Percentiles rank a stretch among this genome's conserved stretches.
phyloP scores from a whole-genome alignment of 371 early-diverging fungal species.

The Mucor indicus region DNA sequence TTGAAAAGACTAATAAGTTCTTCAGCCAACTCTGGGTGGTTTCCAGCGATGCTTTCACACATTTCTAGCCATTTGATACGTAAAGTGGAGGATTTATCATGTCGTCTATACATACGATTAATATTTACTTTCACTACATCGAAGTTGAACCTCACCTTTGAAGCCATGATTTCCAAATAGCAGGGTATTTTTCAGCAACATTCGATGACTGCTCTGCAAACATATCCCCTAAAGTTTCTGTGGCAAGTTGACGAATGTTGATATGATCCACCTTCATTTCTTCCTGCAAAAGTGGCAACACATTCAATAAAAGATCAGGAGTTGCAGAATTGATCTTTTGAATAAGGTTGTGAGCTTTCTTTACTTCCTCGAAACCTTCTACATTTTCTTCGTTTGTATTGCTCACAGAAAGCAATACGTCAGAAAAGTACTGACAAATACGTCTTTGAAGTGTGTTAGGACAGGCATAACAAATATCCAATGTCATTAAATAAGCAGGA shows the following conservation, averaged over 20 bases:
- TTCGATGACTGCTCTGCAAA: slow-evolving; percentile 71
- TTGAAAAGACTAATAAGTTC: slow-evolving; percentile 75
- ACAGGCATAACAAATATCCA: slow-evolving; percentile 74
- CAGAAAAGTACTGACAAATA: slow-evolving; percentile 79
- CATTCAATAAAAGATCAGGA: slow-evolving; percentile 80
- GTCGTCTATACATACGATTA: slow-evolving; percentile 44
- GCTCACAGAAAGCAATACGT: slow-evolving; percentile 62
- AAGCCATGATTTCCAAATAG: slow-evolving; percentile 87
- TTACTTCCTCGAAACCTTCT: slow-evolving; percentile 61
- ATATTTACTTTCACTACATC: background rate
- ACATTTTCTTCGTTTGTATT: slow-evolving; percentile 31
- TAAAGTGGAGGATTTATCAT: slow-evolving; percentile 70
- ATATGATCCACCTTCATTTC: slow-evolving; percentile 82
- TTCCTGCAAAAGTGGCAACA: slow-evolving; percentile 93
- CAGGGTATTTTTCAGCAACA: slow-evolving; percentile 72
- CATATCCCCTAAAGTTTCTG: slow-evolving; percentile 82
- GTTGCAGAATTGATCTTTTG: slow-evolving; percentile 72
- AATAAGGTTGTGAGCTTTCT: slow-evolving; percentile 72
- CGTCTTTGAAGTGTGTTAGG: slow-evolving; percentile 85
- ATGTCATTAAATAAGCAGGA: slow-evolving; percentile 75
- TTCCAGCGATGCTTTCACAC: slow-evolving; percentile 57
- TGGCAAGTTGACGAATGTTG: slow-evolving; percentile 76
- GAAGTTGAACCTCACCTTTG: slow-evolving; percentile 52
- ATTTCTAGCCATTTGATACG: slow-evolving; percentile 79
- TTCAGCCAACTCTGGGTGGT: slow-evolving; percentile 62